Base-by-base conservation (phyloP, 805 yeast species). In the Brettanomyces nanus region DNA sequence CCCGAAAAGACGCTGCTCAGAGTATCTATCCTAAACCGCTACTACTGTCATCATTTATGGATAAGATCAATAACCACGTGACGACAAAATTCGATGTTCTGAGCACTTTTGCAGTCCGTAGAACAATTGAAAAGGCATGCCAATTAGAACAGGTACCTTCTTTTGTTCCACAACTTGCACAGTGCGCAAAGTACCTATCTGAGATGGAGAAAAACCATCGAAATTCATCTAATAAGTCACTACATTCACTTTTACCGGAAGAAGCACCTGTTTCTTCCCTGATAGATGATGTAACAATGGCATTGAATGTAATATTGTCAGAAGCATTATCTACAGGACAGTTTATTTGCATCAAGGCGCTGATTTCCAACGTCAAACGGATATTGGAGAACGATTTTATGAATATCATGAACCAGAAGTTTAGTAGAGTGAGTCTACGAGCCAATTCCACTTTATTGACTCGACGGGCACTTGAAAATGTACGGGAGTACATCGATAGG, bases 101-200 rank as follows among this genome's bases (percentile, higher is more conserved):
- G 39, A 65, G 77, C 34, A 63, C 75, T 4, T 85, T 77, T 54
- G 83, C 83, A 41, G 69, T 87, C 46, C 67, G 86, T 38, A 69
- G 85, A 30, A 82, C 96, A 0, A 68, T 89, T 28, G 92, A 84
- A 51, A 85, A 81, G 52, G 85, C 96, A 2, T 73, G 84, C 33
- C 69, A 76, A 35, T 67, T 86, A 25, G 97, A 92, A 55, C 87
- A 81, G 47, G 47, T 84, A 15, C 95, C 95, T 1, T 75, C 75
- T 31, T 49, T 70, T 39, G 56, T 49, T 52, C 66, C 45, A 39
- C 65, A 46, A 41, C 58, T 50, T 37, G 63, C 46, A 1, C 35
- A 46, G 10, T 44, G 56, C 34, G 51, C 57, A n/a, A 52, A 48
- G 38, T 54, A 47, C 36, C 35, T 61, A 17, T 34, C 53, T 3